Evolutionary conservation across 192 early-diverging fungal species (phyloP).

Genomic region (Endogone sp.): DNA sequence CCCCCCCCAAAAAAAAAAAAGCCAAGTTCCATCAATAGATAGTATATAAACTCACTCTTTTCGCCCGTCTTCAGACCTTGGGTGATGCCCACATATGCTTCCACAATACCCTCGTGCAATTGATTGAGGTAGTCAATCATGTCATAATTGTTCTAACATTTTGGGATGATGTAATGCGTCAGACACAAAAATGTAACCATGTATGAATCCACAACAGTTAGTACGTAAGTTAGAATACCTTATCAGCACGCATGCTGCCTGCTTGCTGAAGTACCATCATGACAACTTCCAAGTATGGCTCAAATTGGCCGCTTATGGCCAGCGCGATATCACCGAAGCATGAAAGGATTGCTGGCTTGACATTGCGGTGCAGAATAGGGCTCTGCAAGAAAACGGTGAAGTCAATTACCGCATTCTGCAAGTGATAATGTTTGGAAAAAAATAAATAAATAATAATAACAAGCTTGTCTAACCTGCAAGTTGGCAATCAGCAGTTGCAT

Average conservation of each 20-base stretch:
- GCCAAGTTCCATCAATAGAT: not conserved
- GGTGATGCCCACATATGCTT: slow-evolving; percentile 94
- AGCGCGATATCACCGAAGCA: slow-evolving; percentile 98
- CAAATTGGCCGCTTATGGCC: slow-evolving; percentile 87
- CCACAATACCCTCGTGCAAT: slow-evolving; percentile 85
- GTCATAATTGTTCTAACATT: slow-evolving; percentile 66
- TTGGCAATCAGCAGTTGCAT: slow-evolving; percentile 81
- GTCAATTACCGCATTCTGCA: not conserved
- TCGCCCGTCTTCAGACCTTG: slow-evolving; percentile 84
- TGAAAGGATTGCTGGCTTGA: slow-evolving; percentile 93
- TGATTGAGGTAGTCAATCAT: slow-evolving; percentile 84
- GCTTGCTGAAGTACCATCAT: slow-evolving; percentile 90
- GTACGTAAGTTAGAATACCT: too few species aligned
- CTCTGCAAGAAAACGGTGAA: slow-evolving; percentile 26
- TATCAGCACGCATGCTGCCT: slow-evolving; percentile 56
- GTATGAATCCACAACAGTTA: slow-evolving; percentile 7
- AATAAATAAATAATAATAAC: too few species aligned
- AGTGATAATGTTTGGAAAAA: not conserved
- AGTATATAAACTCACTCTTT: slow-evolving; percentile 45
- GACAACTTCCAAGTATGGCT: slow-evolving; percentile 71
- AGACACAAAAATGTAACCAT: not conserved
- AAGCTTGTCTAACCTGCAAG: slow-evolving; percentile 56
- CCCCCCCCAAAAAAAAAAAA: slow-evolving; percentile 20
- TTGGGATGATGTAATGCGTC: too few species aligned
- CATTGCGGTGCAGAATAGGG: slow-evolving; percentile 72